Conservation (phyloP, 169 alveolate genomes). For the Plasmodium vinckei region DNA sequence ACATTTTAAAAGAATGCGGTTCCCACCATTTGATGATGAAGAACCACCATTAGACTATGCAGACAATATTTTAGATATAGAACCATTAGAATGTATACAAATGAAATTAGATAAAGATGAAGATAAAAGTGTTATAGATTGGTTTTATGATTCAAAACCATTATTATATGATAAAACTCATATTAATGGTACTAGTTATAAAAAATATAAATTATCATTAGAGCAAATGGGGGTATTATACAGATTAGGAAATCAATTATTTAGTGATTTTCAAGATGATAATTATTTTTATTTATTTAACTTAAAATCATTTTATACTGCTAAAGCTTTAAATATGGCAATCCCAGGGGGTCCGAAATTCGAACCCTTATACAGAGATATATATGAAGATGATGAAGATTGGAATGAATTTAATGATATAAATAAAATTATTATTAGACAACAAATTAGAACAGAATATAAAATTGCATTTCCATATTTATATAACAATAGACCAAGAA, state of each 20-base stretch:
- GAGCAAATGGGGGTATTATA: constrained; percentile 98
- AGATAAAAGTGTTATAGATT: constrained; percentile 98
- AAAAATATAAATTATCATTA: constrained; percentile 95
- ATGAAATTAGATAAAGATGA: constrained; percentile 99
- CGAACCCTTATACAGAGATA: constrained; percentile 99
- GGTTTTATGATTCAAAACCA: constrained; percentile 94
- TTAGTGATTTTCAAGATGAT: constrained; percentile 96
- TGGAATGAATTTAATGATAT: constrained; percentile 99
- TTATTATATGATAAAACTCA: constrained; percentile 80
- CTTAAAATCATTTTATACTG: constrained; percentile 97
- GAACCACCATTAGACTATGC: constrained; percentile 99
- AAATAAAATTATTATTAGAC: constrained; percentile 97
- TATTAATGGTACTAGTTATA: constrained; percentile 93
- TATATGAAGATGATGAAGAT: constrained; percentile 99
- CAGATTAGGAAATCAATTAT: constrained; percentile 97
- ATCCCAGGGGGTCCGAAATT: constrained; percentile 99
- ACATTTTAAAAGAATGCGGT: constrained; percentile 99
- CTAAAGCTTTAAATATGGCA: constrained; percentile 99
- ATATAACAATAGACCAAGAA: constrained; percentile 97
- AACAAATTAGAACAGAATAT: constrained; percentile 97
- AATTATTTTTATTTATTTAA: constrained; percentile 98
- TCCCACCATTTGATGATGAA: constrained; percentile 99
- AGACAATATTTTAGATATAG: constrained; percentile 98
- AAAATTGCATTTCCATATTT: constrained; percentile 99
- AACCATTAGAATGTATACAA: constrained; percentile 98